Conservation (phyloP, 192 early-diverging fungal genomes). For the Lobosporangium transversale region DNA sequence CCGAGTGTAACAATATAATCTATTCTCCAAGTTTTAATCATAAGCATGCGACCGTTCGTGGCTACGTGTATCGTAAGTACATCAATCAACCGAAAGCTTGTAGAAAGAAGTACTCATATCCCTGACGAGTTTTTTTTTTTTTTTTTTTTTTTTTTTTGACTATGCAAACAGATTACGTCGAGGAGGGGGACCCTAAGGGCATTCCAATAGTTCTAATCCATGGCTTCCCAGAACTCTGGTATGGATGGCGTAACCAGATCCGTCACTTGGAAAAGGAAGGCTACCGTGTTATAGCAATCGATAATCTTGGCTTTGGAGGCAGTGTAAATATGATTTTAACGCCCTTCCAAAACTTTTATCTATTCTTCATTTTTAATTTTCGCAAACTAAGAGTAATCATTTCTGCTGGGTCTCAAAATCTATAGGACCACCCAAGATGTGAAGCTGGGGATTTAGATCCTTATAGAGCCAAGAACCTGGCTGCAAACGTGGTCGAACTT, state of each 20-base stretch:
- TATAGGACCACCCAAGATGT: slow-evolving; percentile 52
- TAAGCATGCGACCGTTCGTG: slow-evolving; percentile 14
- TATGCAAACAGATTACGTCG: slow-evolving; percentile 23
- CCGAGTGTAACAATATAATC: too few relatives aligned
- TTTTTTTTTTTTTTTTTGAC: not conserved
- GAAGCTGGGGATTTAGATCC: slow-evolving; percentile 34
- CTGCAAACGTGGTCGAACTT: slow-evolving; percentile 63
- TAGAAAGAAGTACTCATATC: not conserved
- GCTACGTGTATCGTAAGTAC: slow-evolving; percentile 21
- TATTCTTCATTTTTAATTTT: too few relatives aligned
- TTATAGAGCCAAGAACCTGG: slow-evolving; percentile 64
- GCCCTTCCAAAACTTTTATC: too few relatives aligned
- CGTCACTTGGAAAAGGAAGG: slow-evolving; percentile 57
- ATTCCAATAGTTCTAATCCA: slow-evolving; percentile 25
- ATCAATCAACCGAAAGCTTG: not conserved
- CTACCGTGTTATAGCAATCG: slow-evolving; percentile 64
- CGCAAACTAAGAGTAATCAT: too few relatives aligned
- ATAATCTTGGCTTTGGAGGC: slow-evolving; percentile 61
- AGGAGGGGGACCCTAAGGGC: slow-evolving; percentile 19
- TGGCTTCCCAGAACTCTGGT: slow-evolving; percentile 52
- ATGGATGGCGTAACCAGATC: slow-evolving; percentile 55
- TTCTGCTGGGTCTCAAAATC: not conserved
- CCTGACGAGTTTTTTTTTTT: too few relatives aligned
- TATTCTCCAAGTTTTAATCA: slow-evolving; percentile 29
- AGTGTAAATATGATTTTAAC: too few relatives aligned